These are phyloP conservation scores for Penicillium pancosmium DNA, from an alignment of 495 filamentous ascomycete genomes.

Conservation along the genomic window DNA sequence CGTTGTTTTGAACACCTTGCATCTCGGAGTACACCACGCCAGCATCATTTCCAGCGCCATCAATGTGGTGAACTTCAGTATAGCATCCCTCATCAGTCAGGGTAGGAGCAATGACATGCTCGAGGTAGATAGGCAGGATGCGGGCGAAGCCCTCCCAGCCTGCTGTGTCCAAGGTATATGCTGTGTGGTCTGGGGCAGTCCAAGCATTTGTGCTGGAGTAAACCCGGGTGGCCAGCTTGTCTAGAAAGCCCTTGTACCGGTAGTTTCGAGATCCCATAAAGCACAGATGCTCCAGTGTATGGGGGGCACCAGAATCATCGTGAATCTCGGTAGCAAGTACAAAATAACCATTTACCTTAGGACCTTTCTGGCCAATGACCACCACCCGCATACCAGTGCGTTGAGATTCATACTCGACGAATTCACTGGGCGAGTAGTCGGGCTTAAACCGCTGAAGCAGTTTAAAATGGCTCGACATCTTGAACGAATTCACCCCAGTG, in stretches of 20 bases:
- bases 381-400: constrained; percentile 92
- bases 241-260: constrained; percentile 89
- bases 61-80: constrained; percentile 95
- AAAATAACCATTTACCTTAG: constrained; percentile 94
- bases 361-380: constrained; percentile 87
- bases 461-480: constrained; percentile 68
- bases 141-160: constrained; percentile 96
- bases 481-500: constrained; percentile 30
- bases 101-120: constrained; percentile 89
- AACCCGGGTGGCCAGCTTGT: constrained; percentile 88
- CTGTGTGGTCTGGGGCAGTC: constrained; percentile 94
- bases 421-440: constrained; percentile 81
- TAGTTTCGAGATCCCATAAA: constrained; percentile 98
- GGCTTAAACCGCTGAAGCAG: constrained; percentile 80
- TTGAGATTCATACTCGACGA: constrained; percentile 87
- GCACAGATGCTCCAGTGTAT: constrained; percentile 93
- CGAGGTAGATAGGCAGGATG: constrained; percentile 92
- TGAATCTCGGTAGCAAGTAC: constrained; percentile 95
- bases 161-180: constrained; percentile 90
- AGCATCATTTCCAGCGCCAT: constrained; percentile 90
- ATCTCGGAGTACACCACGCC: constrained; percentile 99
- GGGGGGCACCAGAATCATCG: constrained; percentile 93
- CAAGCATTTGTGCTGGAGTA: constrained; percentile 96
- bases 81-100: constrained; percentile 91
- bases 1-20: constrained; percentile 89